Evolutionary conservation across 2,329 filamentous ascomycete species (phyloP).

Genomic region (Juglanconis sp.): DNA sequence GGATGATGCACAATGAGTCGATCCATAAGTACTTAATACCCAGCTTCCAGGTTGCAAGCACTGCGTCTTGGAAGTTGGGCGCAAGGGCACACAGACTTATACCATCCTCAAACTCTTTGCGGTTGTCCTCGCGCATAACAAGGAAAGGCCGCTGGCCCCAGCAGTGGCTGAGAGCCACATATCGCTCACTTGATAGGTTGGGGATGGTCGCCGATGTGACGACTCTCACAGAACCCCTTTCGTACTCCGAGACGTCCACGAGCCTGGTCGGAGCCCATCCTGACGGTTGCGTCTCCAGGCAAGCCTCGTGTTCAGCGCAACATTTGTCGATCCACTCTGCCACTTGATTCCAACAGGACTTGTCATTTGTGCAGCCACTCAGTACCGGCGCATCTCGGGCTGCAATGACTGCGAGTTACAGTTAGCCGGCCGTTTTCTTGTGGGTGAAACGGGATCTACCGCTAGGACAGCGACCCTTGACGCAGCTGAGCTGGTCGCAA

Average conservation of each 20-base stretch:
- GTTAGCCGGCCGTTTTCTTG: too few species aligned
- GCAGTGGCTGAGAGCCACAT: conserved; percentile 26
- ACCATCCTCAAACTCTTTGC: background rate
- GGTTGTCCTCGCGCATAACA: background rate
- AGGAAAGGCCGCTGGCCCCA: conserved; percentile 20
- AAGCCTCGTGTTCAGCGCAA: background rate
- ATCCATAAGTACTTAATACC: conserved; percentile 23
- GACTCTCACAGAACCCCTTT: background rate
- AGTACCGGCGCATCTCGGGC: background rate
- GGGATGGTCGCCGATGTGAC: background rate
- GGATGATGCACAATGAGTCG: conserved; percentile 25
- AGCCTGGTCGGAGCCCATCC: conserved; percentile 22
- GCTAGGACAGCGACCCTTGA: too few species aligned
- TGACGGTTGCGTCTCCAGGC: background rate
- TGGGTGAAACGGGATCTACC: too few species aligned
- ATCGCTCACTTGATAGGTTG: background rate
- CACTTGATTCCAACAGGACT: background rate
- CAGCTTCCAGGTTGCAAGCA: conserved; percentile 13
- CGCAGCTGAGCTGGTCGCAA: too few species aligned
- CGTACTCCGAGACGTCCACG: conserved; percentile 17
- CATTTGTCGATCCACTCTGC: background rate
- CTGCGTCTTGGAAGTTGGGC: conserved; percentile 19
- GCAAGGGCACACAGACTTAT: background rate
- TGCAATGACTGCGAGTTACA: background rate
- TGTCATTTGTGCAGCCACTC: background rate